phyloP scores from a whole-genome alignment of 1,284 basidiomycete genomes.

The Microbotryum silenes-acaulis region DNA sequence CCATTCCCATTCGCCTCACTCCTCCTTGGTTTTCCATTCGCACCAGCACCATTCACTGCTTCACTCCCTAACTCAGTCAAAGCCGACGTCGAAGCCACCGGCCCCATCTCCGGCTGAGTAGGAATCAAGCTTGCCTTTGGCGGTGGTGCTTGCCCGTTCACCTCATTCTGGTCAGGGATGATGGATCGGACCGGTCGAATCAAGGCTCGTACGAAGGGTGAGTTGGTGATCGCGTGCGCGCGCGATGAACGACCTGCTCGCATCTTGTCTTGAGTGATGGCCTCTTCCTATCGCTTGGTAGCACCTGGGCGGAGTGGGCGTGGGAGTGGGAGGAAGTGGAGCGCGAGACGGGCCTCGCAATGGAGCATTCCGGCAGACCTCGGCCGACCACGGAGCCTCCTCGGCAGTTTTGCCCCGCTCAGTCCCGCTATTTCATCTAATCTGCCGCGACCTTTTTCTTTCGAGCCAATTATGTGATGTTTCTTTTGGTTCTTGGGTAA shows the following conservation, averaged over 20 bases:
- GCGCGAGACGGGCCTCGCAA: background rate
- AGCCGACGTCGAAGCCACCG: background rate
- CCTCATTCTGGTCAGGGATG: conserved; percentile 2
- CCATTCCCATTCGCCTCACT: background rate
- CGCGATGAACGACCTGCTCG: background rate
- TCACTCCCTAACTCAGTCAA: background rate
- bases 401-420: too few species aligned
- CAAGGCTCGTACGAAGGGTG: conserved; percentile 24
- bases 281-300: too few species aligned
- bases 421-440: too few species aligned
- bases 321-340: background rate
- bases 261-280: background rate
- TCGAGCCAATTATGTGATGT: too few species aligned
- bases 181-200: conserved; percentile 19
- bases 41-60: too few species aligned
- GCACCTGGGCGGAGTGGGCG: background rate
- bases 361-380: too few species aligned
- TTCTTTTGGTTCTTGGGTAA: too few species aligned
- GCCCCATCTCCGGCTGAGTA: too few species aligned
- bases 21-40: background rate
- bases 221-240: conserved; percentile 23
- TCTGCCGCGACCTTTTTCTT: too few species aligned
- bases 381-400: too few species aligned
- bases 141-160: background rate
- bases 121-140: background rate